Evolutionary conservation across 75 land plant species (phyloP).

Genomic region (Pseudotsuga menziesii): DNA sequence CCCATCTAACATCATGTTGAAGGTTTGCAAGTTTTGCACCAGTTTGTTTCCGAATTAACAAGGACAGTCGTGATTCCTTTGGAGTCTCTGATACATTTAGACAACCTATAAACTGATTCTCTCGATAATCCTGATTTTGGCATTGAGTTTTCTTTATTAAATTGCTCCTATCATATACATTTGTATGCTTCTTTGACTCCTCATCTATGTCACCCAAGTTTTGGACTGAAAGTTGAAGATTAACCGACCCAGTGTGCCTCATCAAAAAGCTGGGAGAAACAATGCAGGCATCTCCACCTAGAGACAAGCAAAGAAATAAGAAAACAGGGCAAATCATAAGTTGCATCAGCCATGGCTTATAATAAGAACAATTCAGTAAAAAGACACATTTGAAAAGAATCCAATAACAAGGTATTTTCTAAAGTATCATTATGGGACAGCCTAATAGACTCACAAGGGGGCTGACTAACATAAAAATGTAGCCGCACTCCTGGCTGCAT

Average conservation of each 20-base stretch:
- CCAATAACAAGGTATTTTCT: neutral
- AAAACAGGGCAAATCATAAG: neutral
- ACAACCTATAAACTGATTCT: neutral
- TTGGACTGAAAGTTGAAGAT: slow-evolving; percentile 4
- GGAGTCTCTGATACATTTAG: slow-evolving; percentile 4
- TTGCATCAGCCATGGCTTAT: neutral
- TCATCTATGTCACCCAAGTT: neutral
- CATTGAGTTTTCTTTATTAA: slow-evolving; percentile 12
- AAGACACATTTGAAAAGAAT: neutral
- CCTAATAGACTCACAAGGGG: slow-evolving; percentile 59
- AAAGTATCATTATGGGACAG: neutral
- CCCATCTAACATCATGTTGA: slow-evolving; percentile 17
- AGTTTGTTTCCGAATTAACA: slow-evolving; percentile 20
- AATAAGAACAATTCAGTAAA: neutral
- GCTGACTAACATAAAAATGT: slow-evolving; percentile 83
- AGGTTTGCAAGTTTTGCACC: slow-evolving; percentile 36
- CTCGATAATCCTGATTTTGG: neutral
- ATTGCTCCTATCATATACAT: slow-evolving; percentile 5
- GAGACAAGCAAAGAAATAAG: neutral
- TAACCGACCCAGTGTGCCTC: neutral
- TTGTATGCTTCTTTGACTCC: neutral
- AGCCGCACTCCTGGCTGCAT: slow-evolving; percentile 51
- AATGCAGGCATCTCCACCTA: slow-evolving; percentile 84
- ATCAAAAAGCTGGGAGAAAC: slow-evolving; percentile 15
- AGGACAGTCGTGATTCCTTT: neutral